Base-by-base conservation (phyloP, 306 rosid genomes). In the Crotalaria pallida region DNA sequence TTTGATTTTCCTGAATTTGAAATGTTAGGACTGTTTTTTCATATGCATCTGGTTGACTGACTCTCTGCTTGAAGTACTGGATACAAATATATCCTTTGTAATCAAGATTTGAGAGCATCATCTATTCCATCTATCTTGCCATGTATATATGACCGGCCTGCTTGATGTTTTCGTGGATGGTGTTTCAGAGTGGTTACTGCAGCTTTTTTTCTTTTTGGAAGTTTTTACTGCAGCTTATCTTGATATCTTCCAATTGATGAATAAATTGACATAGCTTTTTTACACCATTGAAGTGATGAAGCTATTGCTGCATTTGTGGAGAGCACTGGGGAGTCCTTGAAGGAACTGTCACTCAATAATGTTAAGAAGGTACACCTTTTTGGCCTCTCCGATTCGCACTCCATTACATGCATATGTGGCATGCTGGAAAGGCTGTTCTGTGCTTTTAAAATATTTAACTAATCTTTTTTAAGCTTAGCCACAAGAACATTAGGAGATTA, bases 301-400 rank as follows among this genome's bases (percentile, higher is more conserved):
- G 87, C 95, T 36, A 53, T 94, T 67, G 95, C 96, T 79, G 97
- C 96, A 18, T 94, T 87, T 67, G 61, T 94, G 74, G 95, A 94
- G 77, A 86, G 88, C 10, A 73, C 65, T 7, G 96, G 93, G 71
- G 85, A 69, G 62, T 70, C 67, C 33, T 83, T 95, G 50, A 72
- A 75, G 47, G 96, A 91, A 69, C 80, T 95, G 74, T 91, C 88
- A 2, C 82, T 95, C 41, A 95, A 91, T 84, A 82, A 85, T 36
- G 24, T 95, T 17, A 86, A 56, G 78, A 86, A 77, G 96, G 99
- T 91, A 79, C 48, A 6, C 23, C 53, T 45, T 68, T 62, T 56
- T 18, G 64, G 36, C 41, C 76, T 47, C 43, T 15, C 3, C 51
- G 15, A 38, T 51, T 49, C 47, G 49, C 65, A 57, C 51, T 23